A percentile compares a stretch with the other conserved stretches of the same genome.
These are phyloP conservation scores for Eutrema salsugineum DNA, from an alignment of 441 rosid genomes.

Conservation along the genomic window DNA sequence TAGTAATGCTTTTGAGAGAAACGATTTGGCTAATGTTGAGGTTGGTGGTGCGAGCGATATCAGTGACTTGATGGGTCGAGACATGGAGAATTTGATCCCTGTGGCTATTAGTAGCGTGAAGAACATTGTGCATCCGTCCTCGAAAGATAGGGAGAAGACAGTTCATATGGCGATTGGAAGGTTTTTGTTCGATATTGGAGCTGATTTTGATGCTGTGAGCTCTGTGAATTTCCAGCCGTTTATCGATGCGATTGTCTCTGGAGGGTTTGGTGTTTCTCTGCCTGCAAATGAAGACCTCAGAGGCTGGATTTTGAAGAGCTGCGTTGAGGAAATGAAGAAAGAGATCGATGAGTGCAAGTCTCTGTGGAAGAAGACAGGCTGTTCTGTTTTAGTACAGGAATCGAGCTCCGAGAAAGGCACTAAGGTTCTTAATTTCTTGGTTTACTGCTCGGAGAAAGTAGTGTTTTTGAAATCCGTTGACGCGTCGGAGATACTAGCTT, in stretches of 20 bases:
- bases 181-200: slow-evolving; percentile 87
- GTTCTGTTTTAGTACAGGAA: slow-evolving; percentile 76
- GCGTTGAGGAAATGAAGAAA: slow-evolving; percentile 65
- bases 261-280: slow-evolving; percentile 39
- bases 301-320: slow-evolving; percentile 68
- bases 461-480: slow-evolving; percentile 75
- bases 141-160: slow-evolving; percentile 34
- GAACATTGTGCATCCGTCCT: slow-evolving; percentile 23
- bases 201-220: slow-evolving; percentile 57
- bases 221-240: slow-evolving; percentile 70
- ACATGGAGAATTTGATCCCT: slow-evolving; percentile 35
- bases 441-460: slow-evolving; percentile 65
- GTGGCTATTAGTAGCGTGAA: slow-evolving; percentile 36
- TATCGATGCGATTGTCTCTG: slow-evolving; percentile 59
- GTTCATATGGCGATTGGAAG: slow-evolving; percentile 57
- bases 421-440: slow-evolving; percentile 54
- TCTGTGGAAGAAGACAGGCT: slow-evolving; percentile 70
- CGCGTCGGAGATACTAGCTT: slow-evolving; percentile 46
- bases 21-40: slow-evolving; percentile 30
- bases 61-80: slow-evolving; percentile 19
- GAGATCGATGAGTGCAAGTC: slow-evolving; percentile 40
- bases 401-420: slow-evolving; percentile 45
- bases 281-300: slow-evolving; percentile 67
- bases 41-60: slow-evolving; percentile 20
- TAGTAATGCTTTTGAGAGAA: slow-evolving; percentile 42